Conservation (phyloP, 1,284 basidiomycete species). For the Omphalotus olearius region DNA sequence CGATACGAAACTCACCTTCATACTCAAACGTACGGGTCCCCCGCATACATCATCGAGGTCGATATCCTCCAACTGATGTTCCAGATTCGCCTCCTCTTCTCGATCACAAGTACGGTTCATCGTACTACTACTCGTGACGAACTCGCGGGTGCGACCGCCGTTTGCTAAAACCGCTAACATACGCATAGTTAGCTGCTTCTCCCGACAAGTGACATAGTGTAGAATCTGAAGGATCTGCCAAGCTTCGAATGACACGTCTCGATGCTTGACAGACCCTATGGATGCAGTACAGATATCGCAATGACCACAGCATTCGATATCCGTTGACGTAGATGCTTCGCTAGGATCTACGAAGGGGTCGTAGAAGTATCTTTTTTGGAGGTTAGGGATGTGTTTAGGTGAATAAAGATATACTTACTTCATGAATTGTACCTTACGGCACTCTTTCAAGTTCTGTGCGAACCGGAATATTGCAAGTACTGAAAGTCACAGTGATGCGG, state of each 20-base stretch:
- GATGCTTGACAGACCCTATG: slow-evolving; percentile 44
- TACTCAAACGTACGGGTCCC: slow-evolving; percentile 59
- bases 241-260: slow-evolving; percentile 67
- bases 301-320: slow-evolving; percentile 70
- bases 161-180: slow-evolving; percentile 61
- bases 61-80: slow-evolving; percentile 30
- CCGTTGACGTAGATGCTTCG: slow-evolving; percentile 58
- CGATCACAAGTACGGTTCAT: slow-evolving; percentile 24
- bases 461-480: slow-evolving; percentile 38
- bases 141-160: slow-evolving; percentile 56
- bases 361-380: slow-evolving; percentile 66
- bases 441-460: slow-evolving; percentile 66
- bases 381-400: not conserved
- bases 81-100: slow-evolving; percentile 31
- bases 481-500: not conserved
- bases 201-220: slow-evolving; percentile 40
- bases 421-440: slow-evolving; percentile 68
- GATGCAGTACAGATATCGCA: slow-evolving; percentile 87
- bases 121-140: no score
- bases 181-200: slow-evolving; percentile 66
- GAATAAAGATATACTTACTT: slow-evolving; percentile 37
- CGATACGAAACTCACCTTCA: slow-evolving; percentile 71
- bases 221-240: slow-evolving; percentile 75
- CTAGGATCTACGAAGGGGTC: slow-evolving; percentile 69
- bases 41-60: slow-evolving; percentile 58